Conservation (phyloP, 139 green algal genomes). For the Asterochloris sp. region DNA sequence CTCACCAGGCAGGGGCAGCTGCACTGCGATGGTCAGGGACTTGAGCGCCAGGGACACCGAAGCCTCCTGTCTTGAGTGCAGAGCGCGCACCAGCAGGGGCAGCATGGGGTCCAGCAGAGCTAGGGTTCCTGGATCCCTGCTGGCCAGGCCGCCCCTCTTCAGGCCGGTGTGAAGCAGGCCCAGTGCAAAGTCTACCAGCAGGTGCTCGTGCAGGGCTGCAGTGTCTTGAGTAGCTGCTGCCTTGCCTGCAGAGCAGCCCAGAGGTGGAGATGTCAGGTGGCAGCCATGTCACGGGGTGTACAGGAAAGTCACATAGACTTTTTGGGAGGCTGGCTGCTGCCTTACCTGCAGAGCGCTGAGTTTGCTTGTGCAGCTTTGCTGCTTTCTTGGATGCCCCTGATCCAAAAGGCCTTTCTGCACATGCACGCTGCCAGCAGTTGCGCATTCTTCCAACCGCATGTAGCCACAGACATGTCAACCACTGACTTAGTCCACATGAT, state of each 20-base stretch:
- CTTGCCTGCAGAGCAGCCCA: slow-evolving; percentile 21
- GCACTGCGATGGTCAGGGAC: slow-evolving; percentile 44
- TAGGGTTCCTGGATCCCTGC: slow-evolving; percentile 24
- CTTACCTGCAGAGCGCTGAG: no score
- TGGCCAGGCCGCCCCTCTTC: slow-evolving; percentile 44
- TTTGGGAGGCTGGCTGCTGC: no score
- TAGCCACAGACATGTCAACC: no score
- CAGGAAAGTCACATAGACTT: no score
- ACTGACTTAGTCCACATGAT: no score
- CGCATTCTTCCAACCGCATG: no score
- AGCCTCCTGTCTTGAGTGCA: slow-evolving; percentile 48
- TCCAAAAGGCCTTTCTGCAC: no score
- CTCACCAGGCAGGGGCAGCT: slow-evolving; percentile 47
- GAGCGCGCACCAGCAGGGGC: slow-evolving; percentile 56
- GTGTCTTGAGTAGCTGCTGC: slow-evolving; percentile 10
- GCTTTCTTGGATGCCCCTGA: no score
- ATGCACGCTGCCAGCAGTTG: no score
- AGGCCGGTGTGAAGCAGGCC: slow-evolving; percentile 56
- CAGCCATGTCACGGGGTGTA: no score
- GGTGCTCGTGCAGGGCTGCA: slow-evolving; percentile 40
- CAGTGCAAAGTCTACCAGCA: slow-evolving; percentile 81
- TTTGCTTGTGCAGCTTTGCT: no score
- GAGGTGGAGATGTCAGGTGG: no score
- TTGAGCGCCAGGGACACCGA: slow-evolving; percentile 52
- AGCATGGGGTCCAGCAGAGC: slow-evolving; percentile 68